Evolutionary conservation across 1,284 basidiomycete species (phyloP).

Genomic region (Rhodotorula sp.): DNA sequence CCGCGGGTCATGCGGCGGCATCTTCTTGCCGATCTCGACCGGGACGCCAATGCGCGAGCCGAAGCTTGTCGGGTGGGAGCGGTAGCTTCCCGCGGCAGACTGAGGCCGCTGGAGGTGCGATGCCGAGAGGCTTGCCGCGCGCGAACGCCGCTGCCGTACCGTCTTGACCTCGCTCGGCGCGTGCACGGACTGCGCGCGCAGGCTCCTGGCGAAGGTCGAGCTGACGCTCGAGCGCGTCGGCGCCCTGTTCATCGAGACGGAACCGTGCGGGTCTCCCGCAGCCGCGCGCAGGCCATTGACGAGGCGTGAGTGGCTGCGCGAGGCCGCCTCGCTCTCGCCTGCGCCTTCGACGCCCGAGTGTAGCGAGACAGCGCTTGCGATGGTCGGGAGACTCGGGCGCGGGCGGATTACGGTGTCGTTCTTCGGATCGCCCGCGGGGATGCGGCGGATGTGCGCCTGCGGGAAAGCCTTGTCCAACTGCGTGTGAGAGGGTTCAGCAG

Average conservation of each 20-base stretch:
- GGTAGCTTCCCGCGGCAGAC: constrained; percentile 18
- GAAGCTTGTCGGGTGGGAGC: constrained; percentile 13
- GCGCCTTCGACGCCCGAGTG: constrained; percentile 5
- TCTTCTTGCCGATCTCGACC: constrained; percentile 30
- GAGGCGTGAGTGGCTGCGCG: constrained; percentile 13
- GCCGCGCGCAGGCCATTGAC: constrained; percentile 17
- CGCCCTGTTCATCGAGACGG: neutral
- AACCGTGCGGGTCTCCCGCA: constrained; percentile 20
- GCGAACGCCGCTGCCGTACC: constrained; percentile 11
- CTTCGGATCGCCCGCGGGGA: constrained; percentile 35
- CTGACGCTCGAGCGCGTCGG: constrained; percentile 14
- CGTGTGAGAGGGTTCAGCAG: too few relatives aligned
- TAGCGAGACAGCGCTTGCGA: constrained; percentile 19
- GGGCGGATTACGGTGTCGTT: constrained; percentile 34
- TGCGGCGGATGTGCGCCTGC: constrained; percentile 34
- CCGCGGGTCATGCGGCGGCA: constrained; percentile 37
- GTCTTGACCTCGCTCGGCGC: constrained; percentile 14
- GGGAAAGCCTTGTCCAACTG: constrained; percentile 38
- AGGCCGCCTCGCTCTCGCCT: neutral
- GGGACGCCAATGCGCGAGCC: constrained; percentile 18
- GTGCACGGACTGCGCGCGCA: constrained; percentile 23
- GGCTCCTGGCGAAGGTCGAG: constrained; percentile 29
- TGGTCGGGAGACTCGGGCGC: constrained; percentile 6
- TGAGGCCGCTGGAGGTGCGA: constrained; percentile 1
- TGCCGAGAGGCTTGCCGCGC: constrained; percentile 11